Conservation (phyloP, 768 basidiomycete genomes). For the Leccinum pellstonianum region DNA sequence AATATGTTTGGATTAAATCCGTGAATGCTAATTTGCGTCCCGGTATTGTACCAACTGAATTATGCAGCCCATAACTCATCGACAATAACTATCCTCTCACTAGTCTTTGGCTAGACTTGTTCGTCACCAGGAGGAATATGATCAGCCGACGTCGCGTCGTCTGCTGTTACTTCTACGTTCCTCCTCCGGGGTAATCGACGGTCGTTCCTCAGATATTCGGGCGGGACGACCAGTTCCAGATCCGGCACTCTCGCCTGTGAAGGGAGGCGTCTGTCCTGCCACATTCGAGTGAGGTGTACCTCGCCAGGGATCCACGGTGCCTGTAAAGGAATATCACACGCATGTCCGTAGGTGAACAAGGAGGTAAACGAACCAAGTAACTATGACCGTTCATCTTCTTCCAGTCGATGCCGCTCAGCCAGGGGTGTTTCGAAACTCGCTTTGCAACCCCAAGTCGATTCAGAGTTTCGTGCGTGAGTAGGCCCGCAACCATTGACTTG, state of each 20-base stretch:
- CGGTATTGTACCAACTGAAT: background rate
- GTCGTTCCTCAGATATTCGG: slow-evolving; percentile 37
- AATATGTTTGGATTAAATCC: background rate
- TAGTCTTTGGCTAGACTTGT: background rate
- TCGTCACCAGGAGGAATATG: slow-evolving; percentile 54
- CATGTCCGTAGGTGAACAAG: background rate
- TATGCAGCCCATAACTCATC: background rate
- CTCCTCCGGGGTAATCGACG: slow-evolving; percentile 30
- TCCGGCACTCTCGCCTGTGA: slow-evolving; percentile 38
- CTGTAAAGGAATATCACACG: slow-evolving; percentile 26
- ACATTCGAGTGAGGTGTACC: slow-evolving; percentile 30
- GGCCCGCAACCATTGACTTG: slow-evolving; percentile 41
- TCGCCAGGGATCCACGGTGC: slow-evolving; percentile 42
- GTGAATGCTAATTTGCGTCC: background rate
- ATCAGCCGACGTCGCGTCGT: background rate
- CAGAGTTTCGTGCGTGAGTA: slow-evolving; percentile 38
- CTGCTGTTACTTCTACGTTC: background rate
- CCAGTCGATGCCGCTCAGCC: slow-evolving; percentile 50
- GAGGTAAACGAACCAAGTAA: slow-evolving; percentile 42
- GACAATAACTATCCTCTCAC: background rate
- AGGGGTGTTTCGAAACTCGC: slow-evolving; percentile 42
- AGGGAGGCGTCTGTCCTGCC: slow-evolving; percentile 42
- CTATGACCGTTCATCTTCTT: slow-evolving; percentile 40
- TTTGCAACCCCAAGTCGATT: slow-evolving; percentile 41
- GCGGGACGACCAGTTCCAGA: slow-evolving; percentile 35